Evolutionary conservation across 1,284 basidiomycete species (phyloP), one percentile per base, ranked within the genome.

Genomic region (Naganishia albida): DNA sequence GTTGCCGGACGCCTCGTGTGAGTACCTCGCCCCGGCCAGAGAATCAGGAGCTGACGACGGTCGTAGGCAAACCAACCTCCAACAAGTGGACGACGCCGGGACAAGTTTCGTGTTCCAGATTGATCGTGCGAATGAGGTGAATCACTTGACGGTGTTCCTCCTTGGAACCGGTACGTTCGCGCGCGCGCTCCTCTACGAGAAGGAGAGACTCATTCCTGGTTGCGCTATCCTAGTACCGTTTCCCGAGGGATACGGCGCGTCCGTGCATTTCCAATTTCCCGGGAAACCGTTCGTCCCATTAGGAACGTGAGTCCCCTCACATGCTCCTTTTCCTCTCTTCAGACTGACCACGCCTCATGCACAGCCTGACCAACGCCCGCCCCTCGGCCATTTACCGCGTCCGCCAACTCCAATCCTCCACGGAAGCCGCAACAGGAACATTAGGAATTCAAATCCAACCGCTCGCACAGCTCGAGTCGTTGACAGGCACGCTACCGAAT

Each of bases 331-430:
- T 50, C 25, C 20, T 43, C 34, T 40, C 16, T 49, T 16, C 48
- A n/a, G 8, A 40, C 16, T 57, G 40, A 18, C 48, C 30, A 48
- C 25, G 12, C 54, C 54, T 44, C 30, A 42, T 20, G 34, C 38
- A 3, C 70, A 93, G 91, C 82, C 82, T 96, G 42, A 92, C 91
- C 2, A 93, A 93, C 75, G 87, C 89, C 23, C 94, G 94, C 74
- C 92, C 92, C 0, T 93, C 91, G 1, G 88, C 91, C 1, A 93
- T 96, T 72, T 95, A 93, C 81, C 88, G 91, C 18, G 83, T 95
- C 18, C 85, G 88, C 10, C 87, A 74, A 84, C 56, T 86, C 83
- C 52, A 76, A 28, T 74, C 76, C 1, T n/a, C 75, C 6, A 65
- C 26, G 18, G 23, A 18, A 40, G 26, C 42, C 75, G 84, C 65